phyloP scores from a whole-genome alignment of 306 rosid genomes.

The Medicago arabica region DNA sequence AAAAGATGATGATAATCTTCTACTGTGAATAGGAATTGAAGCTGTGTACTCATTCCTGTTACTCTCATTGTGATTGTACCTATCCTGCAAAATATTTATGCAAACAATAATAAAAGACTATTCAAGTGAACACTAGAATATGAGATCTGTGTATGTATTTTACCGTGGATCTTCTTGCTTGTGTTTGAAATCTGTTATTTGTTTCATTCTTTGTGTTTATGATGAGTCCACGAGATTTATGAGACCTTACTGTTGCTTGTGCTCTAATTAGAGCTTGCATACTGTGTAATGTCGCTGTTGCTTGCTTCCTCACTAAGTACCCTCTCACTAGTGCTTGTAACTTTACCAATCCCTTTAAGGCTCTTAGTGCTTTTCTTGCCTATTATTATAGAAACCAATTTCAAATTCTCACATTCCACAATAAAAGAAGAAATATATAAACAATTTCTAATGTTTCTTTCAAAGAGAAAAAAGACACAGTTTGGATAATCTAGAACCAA shows the following conservation, averaged over 20 bases:
- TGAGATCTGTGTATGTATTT: conserved; percentile 17
- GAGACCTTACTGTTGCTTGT: conserved; percentile 86
- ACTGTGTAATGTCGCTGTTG: conserved; percentile 80
- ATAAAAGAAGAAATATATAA: not conserved
- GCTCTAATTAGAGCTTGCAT: conserved; percentile 97
- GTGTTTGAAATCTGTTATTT: conserved; percentile 49
- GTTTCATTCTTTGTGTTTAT: conserved; percentile 45
- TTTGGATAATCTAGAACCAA: too few relatives aligned
- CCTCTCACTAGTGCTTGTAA: conserved; percentile 92
- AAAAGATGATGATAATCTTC: conserved; percentile 74
- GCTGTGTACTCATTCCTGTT: conserved; percentile 56
- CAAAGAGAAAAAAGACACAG: too few relatives aligned
- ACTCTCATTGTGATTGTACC: conserved; percentile 66
- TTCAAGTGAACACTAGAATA: conserved; percentile 2
- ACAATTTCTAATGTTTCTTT: too few relatives aligned
- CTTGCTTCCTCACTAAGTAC: conserved; percentile 83
- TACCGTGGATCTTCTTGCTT: conserved; percentile 77
- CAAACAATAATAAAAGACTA: not conserved
- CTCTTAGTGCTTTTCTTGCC: conserved; percentile 95
- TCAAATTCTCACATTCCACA: not conserved
- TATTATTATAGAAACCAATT: conserved; percentile 42
- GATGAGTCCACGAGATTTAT: conserved; percentile 53
- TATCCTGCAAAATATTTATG: conserved; percentile 72
- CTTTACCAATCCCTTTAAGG: conserved; percentile 89
- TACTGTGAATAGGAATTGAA: conserved; percentile 63